Evolutionary conservation across 495 filamentous ascomycete genomes (phyloP).

Genomic region (Penicillium canariense): DNA sequence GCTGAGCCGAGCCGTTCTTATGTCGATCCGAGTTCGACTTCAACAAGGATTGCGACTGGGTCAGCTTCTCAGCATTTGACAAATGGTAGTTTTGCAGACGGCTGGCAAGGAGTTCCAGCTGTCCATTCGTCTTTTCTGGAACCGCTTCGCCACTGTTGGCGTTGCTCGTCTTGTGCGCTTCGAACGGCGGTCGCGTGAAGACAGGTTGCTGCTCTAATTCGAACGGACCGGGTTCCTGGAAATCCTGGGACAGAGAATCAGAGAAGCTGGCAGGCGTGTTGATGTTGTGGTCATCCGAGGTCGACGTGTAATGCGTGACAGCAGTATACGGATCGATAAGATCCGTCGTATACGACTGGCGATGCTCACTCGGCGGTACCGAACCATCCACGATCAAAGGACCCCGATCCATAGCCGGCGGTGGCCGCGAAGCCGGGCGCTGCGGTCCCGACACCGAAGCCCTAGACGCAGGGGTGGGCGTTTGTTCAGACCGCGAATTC

Average conservation of each 20-base stretch:
- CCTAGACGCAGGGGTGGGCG: conserved; percentile 17
- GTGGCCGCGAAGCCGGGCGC: conserved; percentile 21
- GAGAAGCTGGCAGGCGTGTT: conserved; percentile 44
- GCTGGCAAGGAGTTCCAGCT: conserved; percentile 36
- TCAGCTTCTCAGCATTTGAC: conserved; percentile 36
- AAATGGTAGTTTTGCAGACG: conserved; percentile 41
- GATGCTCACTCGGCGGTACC: conserved; percentile 37
- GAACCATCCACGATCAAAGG: conserved; percentile 49
- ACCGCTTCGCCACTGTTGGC: conserved; percentile 10
- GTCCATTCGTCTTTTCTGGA: conserved; percentile 17
- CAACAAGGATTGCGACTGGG: conserved; percentile 21
- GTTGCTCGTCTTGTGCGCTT: conserved; percentile 24
- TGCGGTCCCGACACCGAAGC: conserved; percentile 19
- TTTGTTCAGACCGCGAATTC: conserved; percentile 22
- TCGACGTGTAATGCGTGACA: conserved; percentile 36
- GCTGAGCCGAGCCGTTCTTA: conserved; percentile 21
- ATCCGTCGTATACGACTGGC: conserved; percentile 26
- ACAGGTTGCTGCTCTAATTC: conserved; percentile 36
- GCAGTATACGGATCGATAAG: conserved; percentile 33
- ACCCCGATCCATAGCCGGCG: conserved; percentile 31
- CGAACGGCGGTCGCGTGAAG: conserved; percentile 29
- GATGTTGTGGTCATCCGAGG: conserved; percentile 41
- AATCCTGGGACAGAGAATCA: conserved; percentile 43
- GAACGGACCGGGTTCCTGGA: conserved; percentile 36
- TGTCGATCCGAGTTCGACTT: conserved; percentile 34